Conservation (phyloP, 1,284 basidiomycete genomes). For the Mixia osmundae region DNA sequence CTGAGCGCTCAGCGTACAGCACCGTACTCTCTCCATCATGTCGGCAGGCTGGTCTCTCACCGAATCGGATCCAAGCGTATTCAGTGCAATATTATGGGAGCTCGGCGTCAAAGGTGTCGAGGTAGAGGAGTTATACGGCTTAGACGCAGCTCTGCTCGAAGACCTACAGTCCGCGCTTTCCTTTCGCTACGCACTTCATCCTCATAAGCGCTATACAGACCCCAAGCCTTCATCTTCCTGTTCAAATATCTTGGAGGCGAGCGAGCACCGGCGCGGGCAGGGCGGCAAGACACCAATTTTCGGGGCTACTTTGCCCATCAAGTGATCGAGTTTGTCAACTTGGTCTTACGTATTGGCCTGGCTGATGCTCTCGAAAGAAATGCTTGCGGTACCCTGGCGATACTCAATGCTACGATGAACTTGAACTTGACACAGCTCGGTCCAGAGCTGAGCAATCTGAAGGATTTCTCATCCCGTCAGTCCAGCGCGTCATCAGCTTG, state of each 20-base stretch:
- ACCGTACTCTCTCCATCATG: too few species aligned
- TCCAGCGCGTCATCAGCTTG: not conserved
- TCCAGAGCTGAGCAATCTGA: slow-evolving; percentile 43
- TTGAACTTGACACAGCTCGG: slow-evolving; percentile 35
- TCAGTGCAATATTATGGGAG: too few species aligned
- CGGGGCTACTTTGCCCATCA: slow-evolving; percentile 18
- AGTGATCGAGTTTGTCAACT: slow-evolving; percentile 78
- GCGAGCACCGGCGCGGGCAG: slow-evolving; percentile 14
- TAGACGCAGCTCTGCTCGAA: slow-evolving; percentile 46
- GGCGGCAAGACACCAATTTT: slow-evolving; percentile 5
- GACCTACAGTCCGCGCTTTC: slow-evolving; percentile 24
- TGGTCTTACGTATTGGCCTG: slow-evolving; percentile 28
- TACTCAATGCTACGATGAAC: slow-evolving; percentile 79
- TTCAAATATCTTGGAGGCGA: too few species aligned
- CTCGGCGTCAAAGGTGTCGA: slow-evolving; percentile 27
- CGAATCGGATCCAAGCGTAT: too few species aligned
- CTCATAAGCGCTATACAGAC: slow-evolving; percentile 33
- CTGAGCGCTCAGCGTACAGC: too few species aligned
- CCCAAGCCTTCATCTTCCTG: slow-evolving; percentile 66
- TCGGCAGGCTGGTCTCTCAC: too few species aligned
- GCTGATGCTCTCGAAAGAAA: not conserved
- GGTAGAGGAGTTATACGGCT: slow-evolving; percentile 42
- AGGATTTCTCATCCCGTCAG: slow-evolving; percentile 43
- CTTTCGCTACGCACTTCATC: not conserved
- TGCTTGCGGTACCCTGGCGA: slow-evolving; percentile 44